Evolutionary conservation across 495 filamentous ascomycete species (phyloP), one percentile per base, ranked within the genome.

Genomic region (Lasiosphaeris hirsuta): DNA sequence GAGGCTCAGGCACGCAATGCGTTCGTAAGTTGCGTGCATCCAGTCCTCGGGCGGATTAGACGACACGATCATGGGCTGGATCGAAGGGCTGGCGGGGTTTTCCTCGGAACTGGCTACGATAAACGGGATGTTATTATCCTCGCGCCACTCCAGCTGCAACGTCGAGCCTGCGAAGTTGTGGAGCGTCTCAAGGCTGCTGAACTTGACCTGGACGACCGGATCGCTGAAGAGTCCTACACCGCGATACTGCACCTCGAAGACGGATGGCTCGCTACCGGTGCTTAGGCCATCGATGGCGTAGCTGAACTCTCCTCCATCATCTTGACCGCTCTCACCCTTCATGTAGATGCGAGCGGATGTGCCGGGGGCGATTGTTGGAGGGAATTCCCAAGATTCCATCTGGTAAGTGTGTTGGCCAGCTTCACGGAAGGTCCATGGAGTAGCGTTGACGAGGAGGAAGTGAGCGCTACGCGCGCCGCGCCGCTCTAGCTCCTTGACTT

Each of bases 111-210:
- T 44, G 4, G 41, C 41, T 5, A 53, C 4, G 0, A 41, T 18
- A 33, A 54, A 54, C 7, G 51, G 51, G 0, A 54, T 11, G 19
- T 54, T 54, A 11, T 54, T 54, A 4, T 30, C 51, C 11, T 30
- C 14, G 9, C 33, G 51, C 51, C 51, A 54, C 1, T 9, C n/a
- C 38, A 54, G 30, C n/a, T 0, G 3, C 1, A 38, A 8, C 4
- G 39, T 23, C 2, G 38, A 9, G 1, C 35, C 51, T 0, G 17
- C 36, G 6, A 36, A 19, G 18, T 52, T 52, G 10, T 52, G 35
- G 7, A 53, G 11, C 8, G 51, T 40, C 36, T 38, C 51, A 7
- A 54, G 19, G 10, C 11, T 30, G 36, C 30, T 54, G 10, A 39
- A 54, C 13, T 14, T 9, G 0, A 54, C 51, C 4, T 54, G 51